Percentiles rank a stretch among this genome's conserved stretches.
These are phyloP conservation scores for Cucurbita pepo DNA, from an alignment of 306 rosid species.

Conservation along the genomic window DNA sequence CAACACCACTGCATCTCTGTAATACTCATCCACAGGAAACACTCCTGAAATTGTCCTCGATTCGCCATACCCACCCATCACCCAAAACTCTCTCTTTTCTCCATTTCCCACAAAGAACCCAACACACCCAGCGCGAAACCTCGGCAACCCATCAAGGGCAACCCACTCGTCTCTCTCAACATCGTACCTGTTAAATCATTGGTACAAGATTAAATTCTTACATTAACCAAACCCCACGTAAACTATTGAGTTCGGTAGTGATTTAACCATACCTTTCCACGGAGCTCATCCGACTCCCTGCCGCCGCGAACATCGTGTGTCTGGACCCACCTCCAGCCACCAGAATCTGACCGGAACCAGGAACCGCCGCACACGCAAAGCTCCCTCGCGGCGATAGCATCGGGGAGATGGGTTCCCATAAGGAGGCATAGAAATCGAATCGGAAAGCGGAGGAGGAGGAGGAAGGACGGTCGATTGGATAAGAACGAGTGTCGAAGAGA, in stretches of 20 bases:
- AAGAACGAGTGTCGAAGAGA: conserved; percentile 76
- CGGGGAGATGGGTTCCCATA: conserved; percentile 45
- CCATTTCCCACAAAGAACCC: conserved; percentile 49
- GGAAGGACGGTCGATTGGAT: conserved; percentile 68
- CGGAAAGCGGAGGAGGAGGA: conserved; percentile 38
- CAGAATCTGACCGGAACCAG: conserved; percentile 18
- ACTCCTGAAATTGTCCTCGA: conserved; percentile 63
- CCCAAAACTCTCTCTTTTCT: conserved; percentile 54
- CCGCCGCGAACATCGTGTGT: conserved; percentile 53
- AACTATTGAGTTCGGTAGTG: background rate
- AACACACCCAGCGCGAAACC: conserved; percentile 65
- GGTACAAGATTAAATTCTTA: background rate
- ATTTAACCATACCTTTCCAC: conserved; percentile 37
- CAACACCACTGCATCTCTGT: conserved; percentile 52
- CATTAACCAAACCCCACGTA: background rate
- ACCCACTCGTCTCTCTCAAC: conserved; percentile 48
- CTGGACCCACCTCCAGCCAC: conserved; percentile 89
- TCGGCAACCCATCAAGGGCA: conserved; percentile 50
- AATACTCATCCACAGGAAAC: conserved; percentile 72
- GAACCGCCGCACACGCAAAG: conserved; percentile 53
- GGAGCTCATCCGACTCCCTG: conserved; percentile 48
- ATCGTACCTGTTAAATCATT: conserved; percentile 21
- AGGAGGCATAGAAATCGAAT: conserved; percentile 26
- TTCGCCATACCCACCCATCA: conserved; percentile 77
- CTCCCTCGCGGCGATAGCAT: conserved; percentile 73